Evolutionary conservation across 2,329 filamentous ascomycete genomes (phyloP), one percentile per base, ranked within the genome.

Genomic region (Aureobasidium mangrovei): DNA sequence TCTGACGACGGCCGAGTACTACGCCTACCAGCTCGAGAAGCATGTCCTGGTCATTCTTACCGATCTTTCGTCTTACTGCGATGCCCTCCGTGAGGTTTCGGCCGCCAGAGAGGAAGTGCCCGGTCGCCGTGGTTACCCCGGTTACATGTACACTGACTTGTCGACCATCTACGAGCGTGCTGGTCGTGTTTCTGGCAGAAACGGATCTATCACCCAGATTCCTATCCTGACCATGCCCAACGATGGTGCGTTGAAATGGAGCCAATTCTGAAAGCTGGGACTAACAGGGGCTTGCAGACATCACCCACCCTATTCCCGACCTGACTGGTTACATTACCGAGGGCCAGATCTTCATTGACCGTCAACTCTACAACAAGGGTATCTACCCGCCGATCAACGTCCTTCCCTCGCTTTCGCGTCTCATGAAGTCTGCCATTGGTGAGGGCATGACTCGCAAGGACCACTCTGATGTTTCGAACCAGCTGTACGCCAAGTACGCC

Each of bases 101-200:
- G 91, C 93, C 53, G 93, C 93, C 52, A 84, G 93, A 77, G 93
- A 98, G 80, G 93, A 98, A 84, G 93, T 98, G 41, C 93, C 93
- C 39, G 93, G 93, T 80, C 91, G 93, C 72, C 91, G 93, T 84
- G 93, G 93, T 81, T 98, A 93, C 78, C 93, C 93, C 53, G 93
- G 93, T 88, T 98, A 98, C 81, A 98, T 98, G 93, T 98, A 98
- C 80, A 98, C 93, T 63, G 94, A 98, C 83, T 87, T 98, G 84
- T 96, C 93, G 57, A 98, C 93, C 68, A 96, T 98, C 66, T 98
- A 98, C 79, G 93, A 98, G 76, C 91, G 93, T 77, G 93, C 93
- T 64, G 93, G 93, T 68, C 93, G 93, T 86, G 93, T 98, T 48
- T 79, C 89, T 67, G 94, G 94, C 64, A 88, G 94, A 64, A 96